These are phyloP conservation scores for Penicillium diatomitis DNA, from an alignment of 495 filamentous ascomycete species.

Conservation along the genomic window DNA sequence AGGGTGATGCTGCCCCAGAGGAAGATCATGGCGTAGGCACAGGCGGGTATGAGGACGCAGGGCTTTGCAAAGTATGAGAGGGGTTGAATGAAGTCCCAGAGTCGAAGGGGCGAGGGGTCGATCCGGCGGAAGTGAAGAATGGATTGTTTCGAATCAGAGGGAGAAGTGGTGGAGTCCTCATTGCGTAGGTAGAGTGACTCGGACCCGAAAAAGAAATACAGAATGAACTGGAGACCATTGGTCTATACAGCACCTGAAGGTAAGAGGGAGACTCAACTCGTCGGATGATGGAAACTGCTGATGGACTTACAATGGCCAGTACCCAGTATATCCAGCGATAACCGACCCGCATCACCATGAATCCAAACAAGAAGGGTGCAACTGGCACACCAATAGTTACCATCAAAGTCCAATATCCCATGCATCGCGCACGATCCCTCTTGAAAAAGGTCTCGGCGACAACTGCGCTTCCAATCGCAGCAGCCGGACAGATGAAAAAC, in stretches of 20 bases:
- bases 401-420: constrained; percentile 42
- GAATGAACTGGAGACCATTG: constrained; percentile 45
- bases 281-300: not conserved
- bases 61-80: constrained; percentile 27
- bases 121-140: constrained; percentile 38
- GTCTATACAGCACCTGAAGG: constrained; percentile 17
- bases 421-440: constrained; percentile 31
- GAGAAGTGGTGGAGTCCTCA: constrained; percentile 1
- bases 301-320: constrained; percentile 27
- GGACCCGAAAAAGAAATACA: constrained; percentile 44
- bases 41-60: constrained; percentile 37
- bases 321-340: constrained; percentile 41
- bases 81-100: constrained; percentile 40
- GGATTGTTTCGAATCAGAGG: constrained; percentile 15
- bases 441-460: constrained; percentile 41
- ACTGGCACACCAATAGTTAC: constrained; percentile 30
- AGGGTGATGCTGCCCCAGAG: constrained; percentile 37
- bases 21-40: constrained; percentile 47
- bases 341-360: constrained; percentile 32
- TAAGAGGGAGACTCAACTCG: not conserved
- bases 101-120: constrained; percentile 35
- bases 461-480: constrained; percentile 35
- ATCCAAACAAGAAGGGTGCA: constrained; percentile 42
- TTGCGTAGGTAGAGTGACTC: constrained; percentile 43
- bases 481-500: constrained; percentile 40